Conservation (phyloP, 2,329 filamentous ascomycete genomes). For the Blumeriella jaapii region DNA sequence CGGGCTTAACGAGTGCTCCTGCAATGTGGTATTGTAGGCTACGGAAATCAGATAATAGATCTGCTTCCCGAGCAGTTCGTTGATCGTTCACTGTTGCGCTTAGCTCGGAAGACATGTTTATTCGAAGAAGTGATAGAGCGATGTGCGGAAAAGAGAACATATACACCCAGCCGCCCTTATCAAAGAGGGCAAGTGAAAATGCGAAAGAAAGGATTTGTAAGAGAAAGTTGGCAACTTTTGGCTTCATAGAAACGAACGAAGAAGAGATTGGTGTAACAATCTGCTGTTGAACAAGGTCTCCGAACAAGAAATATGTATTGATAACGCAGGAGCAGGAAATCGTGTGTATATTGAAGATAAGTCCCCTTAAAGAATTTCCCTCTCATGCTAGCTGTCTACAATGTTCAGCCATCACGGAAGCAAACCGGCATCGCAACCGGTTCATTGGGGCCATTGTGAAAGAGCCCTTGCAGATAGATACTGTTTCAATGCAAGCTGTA, state of each 20-base stretch:
- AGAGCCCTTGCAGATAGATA: slow-evolving; percentile 11
- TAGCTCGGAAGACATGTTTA: slow-evolving; percentile 6
- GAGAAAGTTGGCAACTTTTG: slow-evolving; percentile 2
- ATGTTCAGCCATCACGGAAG: slow-evolving; percentile 20
- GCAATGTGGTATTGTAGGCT: slow-evolving; percentile 52
- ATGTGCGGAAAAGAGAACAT: slow-evolving; percentile 15
- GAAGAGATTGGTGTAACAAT: slow-evolving; percentile 10
- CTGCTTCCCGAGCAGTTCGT: slow-evolving; percentile 47
- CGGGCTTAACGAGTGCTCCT: slow-evolving; percentile 41
- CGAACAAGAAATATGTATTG: slow-evolving; percentile 17
- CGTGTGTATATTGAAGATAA: slow-evolving; percentile 6
- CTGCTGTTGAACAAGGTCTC: slow-evolving; percentile 13
- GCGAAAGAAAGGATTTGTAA: slow-evolving; percentile 6
- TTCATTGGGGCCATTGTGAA: slow-evolving; percentile 10
- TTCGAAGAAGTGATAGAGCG: slow-evolving; percentile 10
- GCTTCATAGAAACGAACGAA: slow-evolving; percentile 10
- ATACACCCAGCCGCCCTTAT: slow-evolving; percentile 27
- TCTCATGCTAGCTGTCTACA: slow-evolving; percentile 21
- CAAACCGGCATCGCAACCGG: slow-evolving; percentile 7
- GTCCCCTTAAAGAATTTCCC: slow-evolving; percentile 5
- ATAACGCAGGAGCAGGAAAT: slow-evolving; percentile 6
- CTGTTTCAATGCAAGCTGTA: slow-evolving; percentile 21
- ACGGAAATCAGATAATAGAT: slow-evolving; percentile 50
- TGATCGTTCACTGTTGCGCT: slow-evolving; percentile 44
- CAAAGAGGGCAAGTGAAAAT: slow-evolving; percentile 11